A percentile compares a stretch with the other conserved stretches of the same genome.
Conservation (phyloP, 2,329 filamentous ascomycete genomes). For the Fusarium vanettenii region DNA sequence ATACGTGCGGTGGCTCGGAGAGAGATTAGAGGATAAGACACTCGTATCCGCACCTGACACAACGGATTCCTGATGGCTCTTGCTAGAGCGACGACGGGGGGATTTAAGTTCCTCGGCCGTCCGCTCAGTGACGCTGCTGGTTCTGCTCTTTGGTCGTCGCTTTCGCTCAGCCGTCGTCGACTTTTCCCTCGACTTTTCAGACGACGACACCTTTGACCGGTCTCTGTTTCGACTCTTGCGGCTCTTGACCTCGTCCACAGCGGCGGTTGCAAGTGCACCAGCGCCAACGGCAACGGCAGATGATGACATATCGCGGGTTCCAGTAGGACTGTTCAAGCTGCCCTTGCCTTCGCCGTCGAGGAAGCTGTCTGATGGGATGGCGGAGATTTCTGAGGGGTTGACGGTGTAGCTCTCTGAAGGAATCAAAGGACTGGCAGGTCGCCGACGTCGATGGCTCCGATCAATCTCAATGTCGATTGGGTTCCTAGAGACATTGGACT, state of each 20-base stretch:
- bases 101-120: slow-evolving; percentile 59
- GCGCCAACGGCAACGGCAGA: slow-evolving; percentile 51
- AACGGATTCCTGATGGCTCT: slow-evolving; percentile 63
- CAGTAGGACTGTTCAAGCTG: slow-evolving; percentile 56
- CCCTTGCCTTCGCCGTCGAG: slow-evolving; percentile 62
- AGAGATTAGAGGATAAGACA: slow-evolving; percentile 64
- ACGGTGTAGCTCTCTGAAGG: slow-evolving; percentile 72
- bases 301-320: slow-evolving; percentile 50
- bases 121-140: slow-evolving; percentile 62
- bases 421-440: slow-evolving; percentile 75
- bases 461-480: slow-evolving; percentile 93
- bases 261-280: slow-evolving; percentile 51
- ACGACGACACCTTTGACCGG: slow-evolving; percentile 49
- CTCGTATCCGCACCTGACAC: slow-evolving; percentile 67
- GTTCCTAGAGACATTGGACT: slow-evolving; percentile 79
- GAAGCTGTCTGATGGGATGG: slow-evolving; percentile 73
- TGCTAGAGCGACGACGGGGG: slow-evolving; percentile 62
- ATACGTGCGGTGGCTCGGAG: slow-evolving; percentile 66
- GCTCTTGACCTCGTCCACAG: slow-evolving; percentile 56
- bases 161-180: slow-evolving; percentile 57
- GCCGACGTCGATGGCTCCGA: slow-evolving; percentile 66
- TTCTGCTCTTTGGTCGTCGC: slow-evolving; percentile 59
- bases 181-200: slow-evolving; percentile 58
- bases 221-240: slow-evolving; percentile 60
- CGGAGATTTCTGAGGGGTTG: slow-evolving; percentile 86